Evolutionary conservation across 257 asterid genomes (phyloP).

Genomic region (Solanum chiquidenum): DNA sequence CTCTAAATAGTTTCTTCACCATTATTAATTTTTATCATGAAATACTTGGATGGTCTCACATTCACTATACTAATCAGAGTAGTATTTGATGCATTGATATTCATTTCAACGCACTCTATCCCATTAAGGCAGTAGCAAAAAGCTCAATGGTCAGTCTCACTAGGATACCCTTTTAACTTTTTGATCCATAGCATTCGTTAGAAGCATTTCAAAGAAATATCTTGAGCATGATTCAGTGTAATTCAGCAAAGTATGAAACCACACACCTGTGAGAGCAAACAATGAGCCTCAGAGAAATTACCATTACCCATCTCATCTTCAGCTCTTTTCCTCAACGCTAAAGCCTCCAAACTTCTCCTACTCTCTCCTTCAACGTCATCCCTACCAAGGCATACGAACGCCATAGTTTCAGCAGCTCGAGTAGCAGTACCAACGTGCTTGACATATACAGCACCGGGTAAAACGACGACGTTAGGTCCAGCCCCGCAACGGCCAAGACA

Average conservation of each 20-base stretch:
- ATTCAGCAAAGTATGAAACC: not conserved
- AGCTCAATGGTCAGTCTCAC: not conserved
- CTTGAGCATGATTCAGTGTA: not conserved
- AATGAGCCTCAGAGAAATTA: slow-evolving; percentile 36
- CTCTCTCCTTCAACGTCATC: slow-evolving; percentile 14
- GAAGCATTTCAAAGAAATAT: not conserved
- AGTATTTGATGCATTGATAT: not conserved
- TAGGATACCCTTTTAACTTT: not conserved
- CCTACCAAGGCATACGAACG: slow-evolving; percentile 22
- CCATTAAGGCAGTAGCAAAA: not conserved
- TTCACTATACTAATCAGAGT: not conserved
- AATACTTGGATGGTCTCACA: not conserved
- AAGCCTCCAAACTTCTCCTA: slow-evolving; percentile 55
- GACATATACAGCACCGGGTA: slow-evolving; percentile 49
- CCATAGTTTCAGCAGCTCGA: slow-evolving; percentile 57
- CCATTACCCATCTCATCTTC: slow-evolving; percentile 49
- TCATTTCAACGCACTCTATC: not conserved
- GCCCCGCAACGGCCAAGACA: slow-evolving; percentile 82
- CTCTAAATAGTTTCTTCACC: not conserved
- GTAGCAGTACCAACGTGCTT: slow-evolving; percentile 70
- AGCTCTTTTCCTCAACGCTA: slow-evolving; percentile 77
- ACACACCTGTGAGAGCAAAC: slow-evolving; percentile 64
- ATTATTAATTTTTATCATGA: not conserved
- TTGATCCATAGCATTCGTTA: not conserved
- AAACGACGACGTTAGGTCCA: slow-evolving; percentile 66